Evolutionary conservation across 1,284 basidiomycete genomes (phyloP).

Genomic region (Fomitiporia mediterranea): DNA sequence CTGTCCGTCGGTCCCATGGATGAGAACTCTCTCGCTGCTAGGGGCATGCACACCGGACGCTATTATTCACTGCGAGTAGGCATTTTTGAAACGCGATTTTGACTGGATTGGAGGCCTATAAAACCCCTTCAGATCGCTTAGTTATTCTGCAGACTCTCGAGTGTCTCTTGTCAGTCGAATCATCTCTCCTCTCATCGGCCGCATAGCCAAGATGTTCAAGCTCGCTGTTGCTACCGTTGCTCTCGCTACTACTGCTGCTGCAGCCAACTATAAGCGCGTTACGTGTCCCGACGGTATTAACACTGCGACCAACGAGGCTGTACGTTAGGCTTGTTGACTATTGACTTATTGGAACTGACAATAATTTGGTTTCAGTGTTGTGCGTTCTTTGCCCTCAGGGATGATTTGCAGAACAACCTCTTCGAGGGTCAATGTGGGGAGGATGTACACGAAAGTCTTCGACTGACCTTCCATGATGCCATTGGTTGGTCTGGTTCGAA

Average conservation of each 20-base stretch:
- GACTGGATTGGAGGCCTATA: neutral
- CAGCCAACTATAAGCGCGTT: conserved; percentile 21
- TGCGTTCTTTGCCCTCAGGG: conserved; percentile 24
- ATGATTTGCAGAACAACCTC: conserved; percentile 22
- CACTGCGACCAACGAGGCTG: conserved; percentile 18
- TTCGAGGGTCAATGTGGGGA: conserved; percentile 23
- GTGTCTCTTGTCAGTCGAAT: neutral
- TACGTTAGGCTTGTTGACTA: conserved; percentile 3
- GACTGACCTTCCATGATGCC: conserved; percentile 27
- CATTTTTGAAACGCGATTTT: neutral
- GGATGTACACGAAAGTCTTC: conserved; percentile 24
- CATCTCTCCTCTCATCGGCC: too few species aligned
- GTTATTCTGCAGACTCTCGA: neutral
- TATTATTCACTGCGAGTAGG: neutral
- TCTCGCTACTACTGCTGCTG: conserved; percentile 9
- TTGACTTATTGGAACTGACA: neutral
- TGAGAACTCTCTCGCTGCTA: neutral
- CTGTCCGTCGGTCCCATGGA: neutral
- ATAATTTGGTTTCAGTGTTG: conserved; percentile 19
- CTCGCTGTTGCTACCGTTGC: conserved; percentile 11
- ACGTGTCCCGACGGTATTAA: conserved; percentile 21
- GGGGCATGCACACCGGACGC: neutral
- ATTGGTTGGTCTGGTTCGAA: conserved; percentile 23
- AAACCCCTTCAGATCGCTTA: neutral
- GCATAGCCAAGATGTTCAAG: conserved; percentile 13